Percentiles rank a stretch among this genome's conserved stretches.
These are phyloP conservation scores for Marsdenia floribunda DNA, from an alignment of 257 asterid species.

Conservation along the genomic window DNA sequence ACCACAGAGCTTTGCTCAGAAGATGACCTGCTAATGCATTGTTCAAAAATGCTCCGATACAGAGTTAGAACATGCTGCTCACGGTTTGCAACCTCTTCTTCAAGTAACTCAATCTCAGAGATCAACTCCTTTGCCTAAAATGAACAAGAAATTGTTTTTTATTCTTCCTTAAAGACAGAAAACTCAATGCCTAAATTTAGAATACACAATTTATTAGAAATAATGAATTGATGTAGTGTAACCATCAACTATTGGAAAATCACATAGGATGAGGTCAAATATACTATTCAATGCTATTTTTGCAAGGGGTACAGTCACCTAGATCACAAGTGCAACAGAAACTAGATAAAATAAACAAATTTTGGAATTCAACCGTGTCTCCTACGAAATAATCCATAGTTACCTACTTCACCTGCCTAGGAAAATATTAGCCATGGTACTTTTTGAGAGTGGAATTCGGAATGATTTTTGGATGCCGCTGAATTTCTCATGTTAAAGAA, in stretches of 20 bases:
- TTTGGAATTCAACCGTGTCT: neutral
- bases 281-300: neutral
- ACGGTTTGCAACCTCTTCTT: conserved; percentile 56
- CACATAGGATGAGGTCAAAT: neutral
- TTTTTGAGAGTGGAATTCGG: neutral
- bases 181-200: neutral
- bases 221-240: neutral
- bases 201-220: neutral
- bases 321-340: neutral
- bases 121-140: conserved; percentile 54
- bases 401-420: neutral
- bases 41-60: conserved; percentile 52
- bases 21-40: conserved; percentile 40
- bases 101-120: conserved; percentile 53
- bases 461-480: neutral
- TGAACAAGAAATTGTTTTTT: conserved; percentile 6
- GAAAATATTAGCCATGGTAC: neutral
- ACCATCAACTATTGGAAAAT: neutral
- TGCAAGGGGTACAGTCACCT: neutral
- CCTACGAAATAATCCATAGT: neutral
- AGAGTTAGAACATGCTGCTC: conserved; percentile 56
- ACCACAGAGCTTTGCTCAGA: conserved; percentile 51
- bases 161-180: neutral
- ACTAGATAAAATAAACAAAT: neutral
- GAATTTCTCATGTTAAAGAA: neutral